phyloP scores from a whole-genome alignment of 108 stramenopile genomes.

The Pseudonitzschia multiseries region DNA sequence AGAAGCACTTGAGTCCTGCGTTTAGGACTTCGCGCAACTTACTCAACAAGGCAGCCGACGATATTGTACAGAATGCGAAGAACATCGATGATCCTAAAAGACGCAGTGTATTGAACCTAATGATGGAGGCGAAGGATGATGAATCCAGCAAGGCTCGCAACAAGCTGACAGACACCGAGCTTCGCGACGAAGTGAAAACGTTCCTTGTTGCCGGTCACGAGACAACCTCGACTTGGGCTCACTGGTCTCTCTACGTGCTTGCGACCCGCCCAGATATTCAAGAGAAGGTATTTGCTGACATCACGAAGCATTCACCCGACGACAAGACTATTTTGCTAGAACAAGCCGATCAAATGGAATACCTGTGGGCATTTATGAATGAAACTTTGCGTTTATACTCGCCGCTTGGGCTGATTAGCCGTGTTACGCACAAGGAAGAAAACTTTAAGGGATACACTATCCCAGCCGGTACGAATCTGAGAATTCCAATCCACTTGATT shows the following conservation, averaged over 20 bases:
- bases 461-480: constrained; percentile 47
- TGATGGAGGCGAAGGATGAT: constrained; percentile 43
- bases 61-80: constrained; percentile 42
- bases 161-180: constrained; percentile 36
- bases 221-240: constrained; percentile 60
- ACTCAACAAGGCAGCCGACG: constrained; percentile 39
- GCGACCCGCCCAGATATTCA: constrained; percentile 42
- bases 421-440: constrained; percentile 24
- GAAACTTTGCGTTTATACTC: constrained; percentile 65
- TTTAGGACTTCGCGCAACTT: neutral
- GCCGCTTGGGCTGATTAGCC: constrained; percentile 47
- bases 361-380: constrained; percentile 56
- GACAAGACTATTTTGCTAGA: constrained; percentile 45
- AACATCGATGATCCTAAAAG: neutral
- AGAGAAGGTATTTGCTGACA: constrained; percentile 52
- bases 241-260: constrained; percentile 56
- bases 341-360: constrained; percentile 51
- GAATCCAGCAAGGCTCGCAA: constrained; percentile 21
- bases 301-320: constrained; percentile 27
- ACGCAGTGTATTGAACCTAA: constrained; percentile 39
- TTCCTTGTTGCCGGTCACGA: constrained; percentile 72
- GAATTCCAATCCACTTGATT: constrained; percentile 50
- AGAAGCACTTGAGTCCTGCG: constrained; percentile 31
- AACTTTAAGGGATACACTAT: constrained; percentile 46
- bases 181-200: constrained; percentile 64